phyloP scores from a whole-genome alignment of 805 yeast genomes.

The Wickerhamiella sergipiensis region DNA sequence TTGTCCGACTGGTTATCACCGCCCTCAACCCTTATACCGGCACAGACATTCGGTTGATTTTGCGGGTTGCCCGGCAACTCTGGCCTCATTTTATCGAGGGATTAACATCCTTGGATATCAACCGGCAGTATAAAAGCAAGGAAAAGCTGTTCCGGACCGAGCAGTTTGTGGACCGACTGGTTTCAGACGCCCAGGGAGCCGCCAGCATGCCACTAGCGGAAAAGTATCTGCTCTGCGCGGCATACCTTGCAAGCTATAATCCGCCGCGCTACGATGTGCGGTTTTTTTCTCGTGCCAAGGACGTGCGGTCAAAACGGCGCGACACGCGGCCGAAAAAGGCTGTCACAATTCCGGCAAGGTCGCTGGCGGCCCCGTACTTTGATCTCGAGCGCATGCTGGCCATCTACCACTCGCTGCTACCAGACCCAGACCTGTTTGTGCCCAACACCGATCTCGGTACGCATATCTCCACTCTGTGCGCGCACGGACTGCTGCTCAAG shows the following conservation, averaged over 20 bases:
- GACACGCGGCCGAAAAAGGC: conserved; percentile 32
- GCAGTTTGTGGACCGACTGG: conserved; percentile 7
- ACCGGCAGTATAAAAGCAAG: conserved; percentile 16
- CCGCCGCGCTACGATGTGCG: conserved; percentile 57
- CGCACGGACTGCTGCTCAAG: conserved; percentile 37
- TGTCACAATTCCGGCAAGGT: conserved; percentile 41
- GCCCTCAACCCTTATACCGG: conserved; percentile 34
- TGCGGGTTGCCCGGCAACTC: conserved; percentile 16
- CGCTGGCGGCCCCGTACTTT: conserved; percentile 59
- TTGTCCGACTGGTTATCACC: conserved; percentile 31
- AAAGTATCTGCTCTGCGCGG: conserved; percentile 63
- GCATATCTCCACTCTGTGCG: conserved; percentile 45
- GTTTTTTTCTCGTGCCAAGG: conserved; percentile 51
- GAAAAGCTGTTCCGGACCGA: conserved; percentile 18
- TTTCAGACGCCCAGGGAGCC: not conserved
- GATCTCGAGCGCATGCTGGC: conserved; percentile 71
- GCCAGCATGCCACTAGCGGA: conserved; percentile 2
- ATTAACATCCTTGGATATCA: conserved; percentile 8
- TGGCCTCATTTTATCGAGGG: conserved; percentile 25
- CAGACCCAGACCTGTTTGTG: conserved; percentile 28
- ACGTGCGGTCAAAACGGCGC: conserved; percentile 28
- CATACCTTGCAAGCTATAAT: conserved; percentile 70
- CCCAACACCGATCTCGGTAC: conserved; percentile 26
- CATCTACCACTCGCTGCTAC: conserved; percentile 57
- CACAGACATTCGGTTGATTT: conserved; percentile 24